A percentile compares a stretch with the other conserved stretches of the same genome.
Conservation (phyloP, 805 yeast species). For the Saccharomycopsis javanensis region DNA sequence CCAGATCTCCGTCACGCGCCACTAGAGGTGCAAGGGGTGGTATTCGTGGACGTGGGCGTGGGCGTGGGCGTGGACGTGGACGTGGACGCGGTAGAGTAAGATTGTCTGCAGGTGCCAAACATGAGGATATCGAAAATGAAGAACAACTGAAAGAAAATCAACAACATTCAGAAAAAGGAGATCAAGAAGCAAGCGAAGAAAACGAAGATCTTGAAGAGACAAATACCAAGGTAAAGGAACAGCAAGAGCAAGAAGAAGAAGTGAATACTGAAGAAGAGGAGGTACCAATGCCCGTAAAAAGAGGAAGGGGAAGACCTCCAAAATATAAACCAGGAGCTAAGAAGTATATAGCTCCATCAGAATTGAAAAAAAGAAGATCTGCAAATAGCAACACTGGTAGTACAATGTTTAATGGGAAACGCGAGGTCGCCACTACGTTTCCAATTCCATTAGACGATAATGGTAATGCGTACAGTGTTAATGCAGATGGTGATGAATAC, state of each 20-base stretch:
- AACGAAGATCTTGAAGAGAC: conserved; percentile 8
- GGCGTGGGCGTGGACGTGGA: conserved; percentile 16
- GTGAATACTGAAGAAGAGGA: conserved; percentile 26
- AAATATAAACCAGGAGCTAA: conserved; percentile 20
- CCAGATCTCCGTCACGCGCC: background rate
- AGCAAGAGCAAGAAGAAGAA: conserved; percentile 2
- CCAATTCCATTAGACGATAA: conserved; percentile 42
- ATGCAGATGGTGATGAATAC: conserved; percentile 46
- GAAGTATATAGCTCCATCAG: conserved; percentile 15
- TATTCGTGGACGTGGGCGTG: conserved; percentile 9
- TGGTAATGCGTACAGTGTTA: conserved; percentile 48
- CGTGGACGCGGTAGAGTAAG: conserved; percentile 11
- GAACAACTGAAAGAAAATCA: conserved; percentile 23
- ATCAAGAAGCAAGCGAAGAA: conserved; percentile 23
- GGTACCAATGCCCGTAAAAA: conserved; percentile 20
- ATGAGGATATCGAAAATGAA: conserved; percentile 21
- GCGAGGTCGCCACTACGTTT: conserved; percentile 30
- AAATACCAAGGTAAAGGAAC: conserved; percentile 3
- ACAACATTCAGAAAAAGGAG: conserved; percentile 19
- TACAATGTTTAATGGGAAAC: conserved; percentile 21
- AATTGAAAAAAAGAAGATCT: conserved; percentile 18
- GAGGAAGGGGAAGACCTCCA: conserved; percentile 27
- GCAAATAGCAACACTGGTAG: conserved; percentile 25
- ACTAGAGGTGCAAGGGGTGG: background rate
- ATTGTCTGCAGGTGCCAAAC: conserved; percentile 14